phyloP scores from a whole-genome alignment of 2,329 filamentous ascomycete species.

The Penicillium sp. region DNA sequence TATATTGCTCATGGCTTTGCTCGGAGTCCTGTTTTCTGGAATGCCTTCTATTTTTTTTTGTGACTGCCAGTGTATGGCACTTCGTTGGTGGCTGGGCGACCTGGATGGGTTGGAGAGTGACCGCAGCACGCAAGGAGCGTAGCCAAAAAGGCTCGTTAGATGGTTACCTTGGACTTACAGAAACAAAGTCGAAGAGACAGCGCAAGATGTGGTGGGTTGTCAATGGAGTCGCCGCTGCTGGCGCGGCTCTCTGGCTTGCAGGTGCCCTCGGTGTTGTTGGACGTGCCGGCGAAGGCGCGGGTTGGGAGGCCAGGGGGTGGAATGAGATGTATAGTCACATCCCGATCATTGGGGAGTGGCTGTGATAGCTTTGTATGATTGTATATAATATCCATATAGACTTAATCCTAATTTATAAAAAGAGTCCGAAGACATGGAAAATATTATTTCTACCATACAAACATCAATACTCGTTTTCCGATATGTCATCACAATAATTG shows the following conservation, averaged over 20 bases:
- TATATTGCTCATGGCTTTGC: conserved; percentile 86
- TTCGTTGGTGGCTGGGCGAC: conserved; percentile 82
- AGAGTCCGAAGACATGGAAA: neutral
- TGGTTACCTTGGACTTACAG: conserved; percentile 41
- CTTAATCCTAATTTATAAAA: conserved; percentile 1
- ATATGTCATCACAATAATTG: neutral
- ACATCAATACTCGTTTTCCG: neutral
- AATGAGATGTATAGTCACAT: conserved; percentile 68
- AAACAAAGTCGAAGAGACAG: conserved; percentile 53
- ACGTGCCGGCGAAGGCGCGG: conserved; percentile 64
- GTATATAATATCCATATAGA: conserved; percentile 3
- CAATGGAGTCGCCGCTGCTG: conserved; percentile 61
- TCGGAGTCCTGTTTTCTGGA: conserved; percentile 65
- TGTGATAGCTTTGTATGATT: conserved; percentile 32
- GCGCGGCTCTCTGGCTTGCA: conserved; percentile 72
- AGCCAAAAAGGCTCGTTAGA: conserved; percentile 33
- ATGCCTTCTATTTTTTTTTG: conserved; percentile 67
- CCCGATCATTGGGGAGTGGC: conserved; percentile 56
- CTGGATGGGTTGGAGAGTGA: conserved; percentile 65
- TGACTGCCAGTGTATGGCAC: conserved; percentile 70
- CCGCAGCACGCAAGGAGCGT: conserved; percentile 32
- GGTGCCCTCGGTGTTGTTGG: conserved; percentile 79
- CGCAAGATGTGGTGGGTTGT: conserved; percentile 70
- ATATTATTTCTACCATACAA: neutral
- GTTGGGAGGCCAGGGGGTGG: conserved; percentile 80